Evolutionary conservation across 768 basidiomycete species (phyloP).

Genomic region (Glaciozyma antarctica): DNA sequence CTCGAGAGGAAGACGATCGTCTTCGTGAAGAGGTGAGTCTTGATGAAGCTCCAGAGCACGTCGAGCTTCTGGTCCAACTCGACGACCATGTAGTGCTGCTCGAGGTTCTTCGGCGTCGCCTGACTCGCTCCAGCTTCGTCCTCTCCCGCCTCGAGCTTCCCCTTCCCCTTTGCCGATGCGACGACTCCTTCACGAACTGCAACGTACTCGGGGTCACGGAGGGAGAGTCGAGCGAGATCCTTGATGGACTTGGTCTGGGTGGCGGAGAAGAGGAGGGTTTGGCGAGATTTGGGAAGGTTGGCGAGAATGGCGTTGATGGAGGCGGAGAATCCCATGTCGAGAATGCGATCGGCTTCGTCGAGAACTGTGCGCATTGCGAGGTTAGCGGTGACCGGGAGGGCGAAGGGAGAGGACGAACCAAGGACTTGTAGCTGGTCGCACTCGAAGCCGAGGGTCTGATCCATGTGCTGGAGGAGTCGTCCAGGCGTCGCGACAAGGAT

Average conservation of each 20-base stretch:
- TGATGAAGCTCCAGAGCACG: slow-evolving; percentile 87
- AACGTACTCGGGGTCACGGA: slow-evolving; percentile 68
- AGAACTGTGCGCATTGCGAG: slow-evolving; percentile 51
- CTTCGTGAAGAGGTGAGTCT: slow-evolving; percentile 82
- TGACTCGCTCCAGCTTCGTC: slow-evolving; percentile 37
- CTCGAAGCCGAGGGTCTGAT: slow-evolving; percentile 92
- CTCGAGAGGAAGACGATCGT: slow-evolving; percentile 87
- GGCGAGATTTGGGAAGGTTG: slow-evolving; percentile 80
- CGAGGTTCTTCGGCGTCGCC: slow-evolving; percentile 65
- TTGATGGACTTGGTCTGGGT: slow-evolving; percentile 85
- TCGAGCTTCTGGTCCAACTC: slow-evolving; percentile 80
- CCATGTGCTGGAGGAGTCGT: slow-evolving; percentile 90
- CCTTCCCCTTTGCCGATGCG: slow-evolving; percentile 9
- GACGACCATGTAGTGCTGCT: slow-evolving; percentile 80
- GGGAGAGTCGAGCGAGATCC: slow-evolving; percentile 79
- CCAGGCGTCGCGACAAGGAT: slow-evolving; percentile 98
- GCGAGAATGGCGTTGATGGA: slow-evolving; percentile 82
- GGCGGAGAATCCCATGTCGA: slow-evolving; percentile 90
- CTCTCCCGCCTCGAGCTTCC: neutral
- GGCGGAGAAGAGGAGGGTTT: slow-evolving; percentile 92
- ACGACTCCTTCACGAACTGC: slow-evolving; percentile 47
- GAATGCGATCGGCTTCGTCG: slow-evolving; percentile 91
- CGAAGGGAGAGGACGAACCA: slow-evolving; percentile 46
- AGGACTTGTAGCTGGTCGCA: slow-evolving; percentile 82
- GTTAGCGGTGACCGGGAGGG: slow-evolving; percentile 13